Evolutionary conservation across 352 stramenopile species (phyloP), one percentile per base, ranked within the genome.

Genomic region (Pythium guiyangense): DNA sequence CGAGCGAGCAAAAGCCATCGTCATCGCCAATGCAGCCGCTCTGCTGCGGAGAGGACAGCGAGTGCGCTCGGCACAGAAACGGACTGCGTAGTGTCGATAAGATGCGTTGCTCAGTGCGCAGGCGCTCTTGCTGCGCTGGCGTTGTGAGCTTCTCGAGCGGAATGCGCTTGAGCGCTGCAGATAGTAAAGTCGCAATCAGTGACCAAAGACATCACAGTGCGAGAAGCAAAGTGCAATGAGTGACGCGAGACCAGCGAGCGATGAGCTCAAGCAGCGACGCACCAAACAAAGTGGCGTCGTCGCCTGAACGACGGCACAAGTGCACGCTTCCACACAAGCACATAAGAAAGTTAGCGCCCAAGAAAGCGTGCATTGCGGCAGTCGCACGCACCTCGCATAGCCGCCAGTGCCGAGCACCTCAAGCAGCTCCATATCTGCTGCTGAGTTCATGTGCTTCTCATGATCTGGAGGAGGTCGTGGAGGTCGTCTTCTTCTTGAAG

Each of bases 91-190:
- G 26, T 18, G 69, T 48, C 8, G 54, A 43, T n/a, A 92, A 59
- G 31, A 90, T 68, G 6, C 44, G 57, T n/a, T 70, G 69, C 62
- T 93, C 84, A 12, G 61, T 59, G 27, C 64, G 52, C 22, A 83
- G 45, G 10, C 81, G 71, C 14, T 60, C 51, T 57, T 76, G 63
- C 64, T 90, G 77, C 54, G 82, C 49, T 2, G 64, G 26, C 2
- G 58, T 67, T 18, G 56, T 45, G 12, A 89, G 47, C 39, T 70
- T 73, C 4, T 67, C 63, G 4, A 52, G 57, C 14, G 67, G 55
- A 61, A 91, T 85, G n/a, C 54, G 60, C 63, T 91, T 91, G 31
- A 91, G 51, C 4, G 79, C 81, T 91, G 58, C 6, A 14, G 5
- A 3, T 25, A 10, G 42, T 27, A 6, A 3, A 44, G 39, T 4